Conservation (phyloP, 108 stramenopile species). For the Skeletonema costatum region DNA sequence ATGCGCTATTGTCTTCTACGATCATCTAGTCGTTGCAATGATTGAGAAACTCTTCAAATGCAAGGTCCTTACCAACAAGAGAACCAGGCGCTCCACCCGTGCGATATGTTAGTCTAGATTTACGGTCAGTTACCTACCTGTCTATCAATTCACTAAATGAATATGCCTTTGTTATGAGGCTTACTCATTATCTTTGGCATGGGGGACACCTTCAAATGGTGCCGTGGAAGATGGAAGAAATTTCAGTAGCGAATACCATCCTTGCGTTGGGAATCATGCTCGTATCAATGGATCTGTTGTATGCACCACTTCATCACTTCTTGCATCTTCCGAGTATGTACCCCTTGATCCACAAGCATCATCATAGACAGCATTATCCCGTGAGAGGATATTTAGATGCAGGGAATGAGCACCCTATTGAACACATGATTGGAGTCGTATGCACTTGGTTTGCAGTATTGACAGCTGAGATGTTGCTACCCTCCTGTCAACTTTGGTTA, state of each 20-base stretch:
- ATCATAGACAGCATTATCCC: slow-evolving; percentile 93
- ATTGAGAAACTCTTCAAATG: slow-evolving; percentile 52
- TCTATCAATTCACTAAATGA: slow-evolving; percentile 85
- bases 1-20: slow-evolving; percentile 64
- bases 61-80: slow-evolving; percentile 69
- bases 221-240: slow-evolving; percentile 32
- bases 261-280: slow-evolving; percentile 79
- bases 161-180: slow-evolving; percentile 81
- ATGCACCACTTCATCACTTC: slow-evolving; percentile 84
- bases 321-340: slow-evolving; percentile 84
- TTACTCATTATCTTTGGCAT: slow-evolving; percentile 66
- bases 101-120: slow-evolving; percentile 62
- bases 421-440: slow-evolving; percentile 77
- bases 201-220: slow-evolving; percentile 24
- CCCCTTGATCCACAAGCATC: slow-evolving; percentile 92
- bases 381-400: slow-evolving; percentile 90
- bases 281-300: slow-evolving; percentile 81
- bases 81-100: slow-evolving; percentile 48
- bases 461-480: slow-evolving; percentile 38
- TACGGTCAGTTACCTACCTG: slow-evolving; percentile 62
- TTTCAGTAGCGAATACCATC: slow-evolving; percentile 68
- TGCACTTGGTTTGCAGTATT: slow-evolving; percentile 59
- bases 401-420: slow-evolving; percentile 94
- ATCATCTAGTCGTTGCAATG: slow-evolving; percentile 62
- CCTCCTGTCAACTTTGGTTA: slow-evolving; percentile 11